Conservation (phyloP, 257 asterid genomes). For the Solanum dulcamara region DNA sequence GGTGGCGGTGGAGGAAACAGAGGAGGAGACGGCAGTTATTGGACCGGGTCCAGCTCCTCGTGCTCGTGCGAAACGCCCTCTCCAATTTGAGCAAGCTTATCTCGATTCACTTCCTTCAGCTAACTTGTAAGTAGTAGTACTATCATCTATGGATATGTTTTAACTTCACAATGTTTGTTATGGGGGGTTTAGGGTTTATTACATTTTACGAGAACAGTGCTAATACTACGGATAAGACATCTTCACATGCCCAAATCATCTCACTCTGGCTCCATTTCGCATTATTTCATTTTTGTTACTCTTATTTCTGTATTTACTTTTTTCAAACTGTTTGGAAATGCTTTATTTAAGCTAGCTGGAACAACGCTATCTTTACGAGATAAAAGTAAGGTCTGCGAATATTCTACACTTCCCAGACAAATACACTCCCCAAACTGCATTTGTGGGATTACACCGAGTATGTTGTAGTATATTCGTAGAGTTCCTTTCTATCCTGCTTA, state of each 20-base stretch:
- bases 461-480: no score
- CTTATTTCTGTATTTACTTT: no score
- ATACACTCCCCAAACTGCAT: no score
- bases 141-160: not conserved
- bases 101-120: slow-evolving; percentile 90
- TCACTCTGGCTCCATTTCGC: no score
- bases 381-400: no score
- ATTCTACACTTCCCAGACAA: no score
- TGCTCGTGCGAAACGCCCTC: slow-evolving; percentile 67
- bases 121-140: slow-evolving; percentile 43
- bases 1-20: slow-evolving; percentile 10
- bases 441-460: no score
- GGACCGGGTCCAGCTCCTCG: slow-evolving; percentile 84
- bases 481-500: not conserved
- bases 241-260: no score
- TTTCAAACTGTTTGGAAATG: no score
- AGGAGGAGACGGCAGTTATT: slow-evolving; percentile 37
- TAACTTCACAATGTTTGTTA: not conserved
- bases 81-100: slow-evolving; percentile 83
- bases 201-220: not conserved
- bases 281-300: no score
- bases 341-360: no score
- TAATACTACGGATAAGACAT: not conserved
- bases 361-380: not conserved
- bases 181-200: not conserved